Conservation (phyloP, 2,329 filamentous ascomycete species). For the Diaporthe helianthi region DNA sequence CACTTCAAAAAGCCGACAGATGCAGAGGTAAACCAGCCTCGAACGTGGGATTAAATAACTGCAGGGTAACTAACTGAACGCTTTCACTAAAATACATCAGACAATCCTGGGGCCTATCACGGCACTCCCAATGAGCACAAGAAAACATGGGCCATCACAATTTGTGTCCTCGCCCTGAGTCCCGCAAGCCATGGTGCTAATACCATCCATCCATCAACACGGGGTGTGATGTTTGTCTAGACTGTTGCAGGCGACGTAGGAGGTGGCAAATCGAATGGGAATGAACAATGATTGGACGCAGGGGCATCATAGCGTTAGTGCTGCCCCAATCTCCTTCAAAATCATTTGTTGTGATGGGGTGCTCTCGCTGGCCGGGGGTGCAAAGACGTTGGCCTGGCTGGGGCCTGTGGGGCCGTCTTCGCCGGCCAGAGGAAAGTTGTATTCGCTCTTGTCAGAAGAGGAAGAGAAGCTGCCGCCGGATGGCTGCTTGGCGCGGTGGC, state of each 20-base stretch:
- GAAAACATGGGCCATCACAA: not conserved
- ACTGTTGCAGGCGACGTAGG: not conserved
- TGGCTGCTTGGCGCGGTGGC: constrained; percentile 17
- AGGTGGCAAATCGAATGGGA: not conserved
- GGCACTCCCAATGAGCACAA: constrained; percentile 2
- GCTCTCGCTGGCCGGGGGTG: not conserved
- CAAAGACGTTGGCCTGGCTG: constrained; percentile 4
- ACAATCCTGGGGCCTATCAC: not conserved
- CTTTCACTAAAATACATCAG: constrained; percentile 25
- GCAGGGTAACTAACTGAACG: not conserved
- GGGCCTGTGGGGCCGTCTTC: constrained; percentile 1
- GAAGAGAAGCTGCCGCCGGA: constrained; percentile 18
- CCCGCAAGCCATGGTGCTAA: not conserved
- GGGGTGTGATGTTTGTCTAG: not conserved
- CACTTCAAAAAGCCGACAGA: not conserved
- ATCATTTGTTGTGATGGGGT: constrained; percentile 19
- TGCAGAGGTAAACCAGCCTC: constrained; percentile 11
- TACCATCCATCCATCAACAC: not conserved
- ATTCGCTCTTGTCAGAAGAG: constrained; percentile 18
- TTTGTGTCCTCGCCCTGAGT: not conserved
- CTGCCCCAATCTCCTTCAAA: constrained; percentile 20
- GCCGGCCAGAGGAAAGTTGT: not conserved
- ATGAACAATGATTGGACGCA: not conserved
- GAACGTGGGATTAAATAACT: constrained; percentile 5
- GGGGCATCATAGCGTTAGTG: constrained; percentile 10